Evolutionary conservation across 805 yeast genomes (phyloP).

Genomic region (Trichomonascus vanleenenianus): DNA sequence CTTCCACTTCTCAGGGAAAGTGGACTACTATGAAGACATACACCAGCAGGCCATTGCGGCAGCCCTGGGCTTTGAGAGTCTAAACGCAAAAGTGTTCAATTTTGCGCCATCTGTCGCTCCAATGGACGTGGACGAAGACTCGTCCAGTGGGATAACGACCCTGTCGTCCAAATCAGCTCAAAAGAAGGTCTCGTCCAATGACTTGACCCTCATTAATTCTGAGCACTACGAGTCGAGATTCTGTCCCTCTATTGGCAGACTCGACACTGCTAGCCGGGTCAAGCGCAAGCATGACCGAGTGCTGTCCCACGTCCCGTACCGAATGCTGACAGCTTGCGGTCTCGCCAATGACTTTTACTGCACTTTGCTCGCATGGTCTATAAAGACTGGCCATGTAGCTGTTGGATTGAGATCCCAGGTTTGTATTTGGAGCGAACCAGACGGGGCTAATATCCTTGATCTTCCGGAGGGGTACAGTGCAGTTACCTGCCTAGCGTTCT

Average conservation of each 20-base stretch:
- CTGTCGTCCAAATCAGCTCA: too few species aligned
- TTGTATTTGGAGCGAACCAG: constrained; percentile 51
- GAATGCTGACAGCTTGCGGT: constrained; percentile 57
- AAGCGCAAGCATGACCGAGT: too few species aligned
- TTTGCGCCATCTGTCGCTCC: too few species aligned
- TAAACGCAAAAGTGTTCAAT: background rate
- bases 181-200: too few species aligned
- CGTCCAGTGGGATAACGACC: too few species aligned
- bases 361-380: constrained; percentile 67
- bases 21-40: background rate
- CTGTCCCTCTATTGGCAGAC: too few species aligned
- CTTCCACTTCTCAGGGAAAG: constrained; percentile 1
- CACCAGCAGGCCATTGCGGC: constrained; percentile 8
- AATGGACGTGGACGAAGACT: too few species aligned
- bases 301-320: constrained; percentile 27
- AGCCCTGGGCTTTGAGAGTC: constrained; percentile 7
- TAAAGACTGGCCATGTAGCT: constrained; percentile 40
- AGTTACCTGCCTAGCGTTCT: constrained; percentile 11
- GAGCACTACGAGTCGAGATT: too few species aligned
- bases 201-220: too few species aligned
- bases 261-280: too few species aligned
- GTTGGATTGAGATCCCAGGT: constrained; percentile 56
- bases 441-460: constrained; percentile 38
- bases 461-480: constrained; percentile 9
- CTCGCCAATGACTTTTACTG: constrained; percentile 69